Evolutionary conservation across 2,329 filamentous ascomycete genomes (phyloP), one percentile per base, ranked within the genome.

Genomic region (Volutella citrinella): DNA sequence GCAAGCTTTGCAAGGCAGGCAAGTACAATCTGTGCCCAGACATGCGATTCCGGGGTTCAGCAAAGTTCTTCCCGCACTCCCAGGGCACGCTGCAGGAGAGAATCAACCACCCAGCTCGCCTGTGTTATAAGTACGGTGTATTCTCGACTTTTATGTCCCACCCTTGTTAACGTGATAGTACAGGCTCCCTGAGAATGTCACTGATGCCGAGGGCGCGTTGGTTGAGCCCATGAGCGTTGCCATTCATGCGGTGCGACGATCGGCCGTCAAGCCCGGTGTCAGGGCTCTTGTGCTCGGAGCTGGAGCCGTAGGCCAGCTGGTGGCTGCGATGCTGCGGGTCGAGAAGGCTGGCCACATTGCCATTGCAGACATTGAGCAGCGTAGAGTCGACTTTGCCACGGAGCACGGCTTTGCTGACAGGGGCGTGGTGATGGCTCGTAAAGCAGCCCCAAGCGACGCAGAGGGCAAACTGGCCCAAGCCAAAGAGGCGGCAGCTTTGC

Each of bases 201-300:
- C n/a, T n/a, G n/a, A n/a, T n/a, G n/a, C n/a, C n/a, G n/a, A n/a
- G n/a, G n/a, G n/a, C n/a, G n/a, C n/a, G n/a, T n/a, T n/a, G n/a
- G 80, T 96, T 51, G 91, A 97, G 70, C 88, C 88, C 5, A 75
- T 94, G 13, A 80, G 84, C 20, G 88, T 94, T 16, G 88, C 83
- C 9, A 87, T 95, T 19, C 88, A 95, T 64, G 86, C 91, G 43
- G 80, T 82, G 39, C 78, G 78, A 46, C 85, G 90, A 64, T 86
- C 83, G 2, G 63, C 64, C 17, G 69, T 95, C 39, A 70, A 70
- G 39, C 85, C 86, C 3, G 87, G 87, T 10, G 78, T 88, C 54
- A 78, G 72, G 7, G 85, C 89, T n/a, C 80, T 94, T 5, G 81
- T 95, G 10, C 90, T 93, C 66, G 88, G 88, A 31, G 87, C 87